Evolutionary conservation across 2,329 filamentous ascomycete genomes (phyloP), one percentile per base, ranked within the genome.

Genomic region (Xylariaceae sp.): DNA sequence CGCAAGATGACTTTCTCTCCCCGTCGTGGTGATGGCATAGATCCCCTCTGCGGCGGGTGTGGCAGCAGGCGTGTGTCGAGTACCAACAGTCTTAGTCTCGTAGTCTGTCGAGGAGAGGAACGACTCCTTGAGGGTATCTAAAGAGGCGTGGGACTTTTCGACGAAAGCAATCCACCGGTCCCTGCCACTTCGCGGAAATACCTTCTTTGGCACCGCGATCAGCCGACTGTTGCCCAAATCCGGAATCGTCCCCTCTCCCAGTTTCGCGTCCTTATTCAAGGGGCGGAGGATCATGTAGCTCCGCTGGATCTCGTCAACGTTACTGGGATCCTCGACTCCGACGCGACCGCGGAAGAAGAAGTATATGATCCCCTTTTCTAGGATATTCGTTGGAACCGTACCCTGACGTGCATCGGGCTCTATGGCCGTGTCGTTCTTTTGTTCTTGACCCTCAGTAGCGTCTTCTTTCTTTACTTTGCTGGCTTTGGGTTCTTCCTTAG

Each of bases 341-440:
- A 96, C 88, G 9, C 89, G 85, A 6, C 84, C 84, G 19, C 91
- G 85, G 64, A 87, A 86, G 75, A 95, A 95, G 78, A 95, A 95
- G 76, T 95, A 95, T 62, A 96, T 85, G 63, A 94, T 80, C 3
- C 91, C 91, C 65, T 94, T 95, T 67, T 96, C 91, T 2, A 95
- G 77, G 29, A 95, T 83, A 48, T 64, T 78, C 0, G 79, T 75
- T 0, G 76, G 73, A 1, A 75, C 66, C 1, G 53, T 53, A 12
- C 63, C 65, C 3, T 69, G 55, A 35, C 71, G 72, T n/a, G 65
- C 66, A 9, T 67, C 60, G 41, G 50, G 57, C 48, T 65, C 47
- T 42, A 68, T 64, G 11, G 64, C 63, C 27, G 62, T 56, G 11
- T 43, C 61, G 8, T 68, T 58, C 27, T 70, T 56, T 12, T 76